Evolutionary conservation across 139 green algal genomes (phyloP), one percentile per base, ranked within the genome.

Genomic region (Coelastrella sp.): DNA sequence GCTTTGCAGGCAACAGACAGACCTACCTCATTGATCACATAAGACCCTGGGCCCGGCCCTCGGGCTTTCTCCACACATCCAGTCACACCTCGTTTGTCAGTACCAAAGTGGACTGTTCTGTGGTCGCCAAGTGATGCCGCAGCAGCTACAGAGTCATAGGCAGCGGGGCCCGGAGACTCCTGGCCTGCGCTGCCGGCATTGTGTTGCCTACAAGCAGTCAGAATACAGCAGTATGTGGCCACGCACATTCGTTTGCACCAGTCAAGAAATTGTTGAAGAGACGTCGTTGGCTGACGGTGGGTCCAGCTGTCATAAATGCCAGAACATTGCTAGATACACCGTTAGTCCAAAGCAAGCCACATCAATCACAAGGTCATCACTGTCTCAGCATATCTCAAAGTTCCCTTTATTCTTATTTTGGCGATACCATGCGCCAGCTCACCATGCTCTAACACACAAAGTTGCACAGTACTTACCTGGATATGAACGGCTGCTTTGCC

Each of bases 161-260:
- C n/a, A n/a, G 56, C 54, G 4, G 78, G 78, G 56, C 78, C 78
- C 5, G 78, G 78, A n/a, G 78, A 84, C 17, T 84, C 78, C 56
- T 66, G 54, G 7, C 78, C 78, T 71, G 56, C 16, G 14, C 60
- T 61, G 17, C 32, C 54, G 13, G 56, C 54, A 6, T 73, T 57
- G 4, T 84, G 78, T 57, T 68, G 78, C 78, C 78, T 84, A 57
- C 3, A 54, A 17, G 77, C 7, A 16, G 61, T 68, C 10, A 7
- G 7, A 16, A 68, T 16, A 10, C 61, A 16, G 61, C 7, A 68
- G 61, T 10, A 68, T 68, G 7, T 68, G 61, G 7, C 7, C 61
- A 68, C 61, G 61, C 61, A 68, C 61, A 68, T 7, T 16, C 10
- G 61, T 10, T 68, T 68, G 7, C 61, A n/a, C n/a, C n/a, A n/a